A percentile compares a stretch with the other conserved stretches of the same genome.
phyloP scores from a whole-genome alignment of 441 rosid species.

The Erodium trifolium region DNA sequence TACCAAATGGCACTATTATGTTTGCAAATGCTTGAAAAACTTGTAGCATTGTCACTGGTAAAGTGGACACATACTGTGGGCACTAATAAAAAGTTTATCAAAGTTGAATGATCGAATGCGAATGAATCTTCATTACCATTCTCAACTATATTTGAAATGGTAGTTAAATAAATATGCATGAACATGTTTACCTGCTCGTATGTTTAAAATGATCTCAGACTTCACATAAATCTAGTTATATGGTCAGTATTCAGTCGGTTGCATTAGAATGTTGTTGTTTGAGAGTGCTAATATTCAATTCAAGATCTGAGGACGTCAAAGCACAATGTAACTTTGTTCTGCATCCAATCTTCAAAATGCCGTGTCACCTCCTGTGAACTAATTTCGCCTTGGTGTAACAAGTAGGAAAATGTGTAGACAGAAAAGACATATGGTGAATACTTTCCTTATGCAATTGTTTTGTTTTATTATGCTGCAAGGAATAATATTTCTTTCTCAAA shows the following conservation, averaged over 20 bases:
- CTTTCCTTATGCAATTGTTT: neutral
- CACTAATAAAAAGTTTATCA: too few species aligned
- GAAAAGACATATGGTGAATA: neutral
- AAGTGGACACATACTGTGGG: too few species aligned
- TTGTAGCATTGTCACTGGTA: too few species aligned
- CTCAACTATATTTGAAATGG: too few species aligned
- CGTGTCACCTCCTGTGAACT: too few species aligned
- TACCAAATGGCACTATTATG: too few species aligned
- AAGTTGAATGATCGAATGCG: too few species aligned
- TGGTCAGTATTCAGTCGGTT: neutral
- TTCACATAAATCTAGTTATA: neutral
- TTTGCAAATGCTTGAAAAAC: too few species aligned
- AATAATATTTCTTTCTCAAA: neutral
- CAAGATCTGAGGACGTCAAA: neutral
- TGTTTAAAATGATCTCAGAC: neutral
- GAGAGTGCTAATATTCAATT: neutral
- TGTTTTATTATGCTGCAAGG: neutral
- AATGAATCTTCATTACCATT: too few species aligned
- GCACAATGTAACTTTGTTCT: neutral
- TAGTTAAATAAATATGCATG: neutral
- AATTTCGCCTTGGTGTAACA: neutral
- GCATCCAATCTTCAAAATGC: neutral
- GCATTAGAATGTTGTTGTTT: neutral
- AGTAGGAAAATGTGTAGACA: neutral
- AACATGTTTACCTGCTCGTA: conserved; percentile 1